Base-by-base conservation (phyloP, 2,329 filamentous ascomycete species). In the Colletotrichum phormii region DNA sequence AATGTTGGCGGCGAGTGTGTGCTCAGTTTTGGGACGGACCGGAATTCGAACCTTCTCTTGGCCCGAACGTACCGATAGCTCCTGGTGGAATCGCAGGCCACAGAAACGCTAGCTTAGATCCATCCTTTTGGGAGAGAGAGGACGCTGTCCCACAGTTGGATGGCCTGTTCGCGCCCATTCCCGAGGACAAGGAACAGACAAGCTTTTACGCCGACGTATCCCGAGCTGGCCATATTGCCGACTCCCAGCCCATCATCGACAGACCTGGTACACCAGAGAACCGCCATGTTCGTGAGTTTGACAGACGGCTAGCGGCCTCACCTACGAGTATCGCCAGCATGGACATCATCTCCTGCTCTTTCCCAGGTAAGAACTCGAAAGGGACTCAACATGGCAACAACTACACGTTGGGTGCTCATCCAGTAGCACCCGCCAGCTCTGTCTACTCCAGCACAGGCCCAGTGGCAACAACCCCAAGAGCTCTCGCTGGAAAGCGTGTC, bases 1-100 rank as follows among this genome's bases (percentile, higher is more conserved):
- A 98, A 80, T 98, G 97, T 80, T 99, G 97, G 97, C 92, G 95
- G 80, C 90, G 95, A 64, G 94, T 97, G 24, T 98, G 95, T 80
- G 92, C 93, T 0, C 85, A 95, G 67, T 98, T 95, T 80, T 99
- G 97, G 96, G 94, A 97, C 74, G 89, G 89, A 0, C 86, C 90
- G 0, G 90, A 94, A 59, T 92, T 92, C 46, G 87, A 92, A 75
- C 84, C 87, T 1, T 88, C 90, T 57, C 85, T 90, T 13, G 88
- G 87, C 15, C 86, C 91, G 4, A 90, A 94, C 31, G 86, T 89
- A 22, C 90, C 93, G 15, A 93, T 98, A 61, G 81, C 88, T 0
- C 94, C 95, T 4, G 95, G 95, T 51, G 95, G 93, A n/a, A 88
- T 92, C 70, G 88, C 88, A 29, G 92, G 91, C 24, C 85, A 89